phyloP scores from a whole-genome alignment of 73 alveolate genomes.

The Tetrahymena malaccensis region DNA sequence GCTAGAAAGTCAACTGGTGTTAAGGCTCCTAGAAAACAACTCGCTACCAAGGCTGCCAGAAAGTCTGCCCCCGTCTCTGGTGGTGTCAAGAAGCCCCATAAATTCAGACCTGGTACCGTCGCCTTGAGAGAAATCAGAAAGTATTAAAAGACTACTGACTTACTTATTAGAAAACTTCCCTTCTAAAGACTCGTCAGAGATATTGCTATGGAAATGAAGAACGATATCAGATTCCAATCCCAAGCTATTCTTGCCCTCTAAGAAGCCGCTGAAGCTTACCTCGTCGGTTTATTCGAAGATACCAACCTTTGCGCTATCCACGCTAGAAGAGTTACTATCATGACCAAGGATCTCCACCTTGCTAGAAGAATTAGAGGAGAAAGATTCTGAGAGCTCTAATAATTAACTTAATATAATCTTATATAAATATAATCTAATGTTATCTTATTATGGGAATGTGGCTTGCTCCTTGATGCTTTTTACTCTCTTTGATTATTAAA shows the following conservation, averaged over 20 bases:
- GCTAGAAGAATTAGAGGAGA: constrained; percentile 91
- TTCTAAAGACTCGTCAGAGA: constrained; percentile 86
- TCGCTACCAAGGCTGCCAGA: constrained; percentile 81
- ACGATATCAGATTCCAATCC: constrained; percentile 79
- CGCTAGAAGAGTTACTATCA: constrained; percentile 95
- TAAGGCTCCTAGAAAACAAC: constrained; percentile 83
- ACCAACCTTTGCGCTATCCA: constrained; percentile 95
- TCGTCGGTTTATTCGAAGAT: constrained; percentile 88
- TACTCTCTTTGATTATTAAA: not conserved
- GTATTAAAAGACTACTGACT: constrained; percentile 75
- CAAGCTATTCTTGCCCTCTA: constrained; percentile 81
- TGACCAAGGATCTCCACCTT: constrained; percentile 90
- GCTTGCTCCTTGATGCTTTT: not conserved
- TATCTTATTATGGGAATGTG: not conserved
- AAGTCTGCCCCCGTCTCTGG: constrained; percentile 65
- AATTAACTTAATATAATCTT: not conserved
- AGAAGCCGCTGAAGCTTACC: constrained; percentile 90
- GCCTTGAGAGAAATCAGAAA: constrained; percentile 85
- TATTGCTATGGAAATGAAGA: constrained; percentile 68
- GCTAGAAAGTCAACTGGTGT: constrained; percentile 90
- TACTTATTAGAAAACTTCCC: constrained; percentile 68
- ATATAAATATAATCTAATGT: not conserved
- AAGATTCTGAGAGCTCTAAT: constrained; percentile 38
- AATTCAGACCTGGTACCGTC: constrained; percentile 92
- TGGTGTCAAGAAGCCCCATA: constrained; percentile 82